Evolutionary conservation across 768 basidiomycete species (phyloP).

Genomic region (Suillus plorans): DNA sequence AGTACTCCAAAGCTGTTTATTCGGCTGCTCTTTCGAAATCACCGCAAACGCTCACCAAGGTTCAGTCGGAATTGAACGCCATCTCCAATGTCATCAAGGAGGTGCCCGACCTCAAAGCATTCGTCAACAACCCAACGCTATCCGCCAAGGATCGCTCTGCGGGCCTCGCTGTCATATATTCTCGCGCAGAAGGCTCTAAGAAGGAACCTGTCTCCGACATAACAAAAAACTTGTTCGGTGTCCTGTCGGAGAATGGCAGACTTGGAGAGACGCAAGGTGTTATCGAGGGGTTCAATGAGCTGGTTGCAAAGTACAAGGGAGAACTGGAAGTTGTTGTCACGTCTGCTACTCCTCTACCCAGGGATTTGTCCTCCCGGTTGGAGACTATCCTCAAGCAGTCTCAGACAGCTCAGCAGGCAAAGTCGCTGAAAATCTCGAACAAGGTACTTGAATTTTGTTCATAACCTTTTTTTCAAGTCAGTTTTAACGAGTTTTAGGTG

Average conservation of each 20-base stretch:
- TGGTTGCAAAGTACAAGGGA: slow-evolving; percentile 87
- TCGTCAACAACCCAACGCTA: slow-evolving; percentile 90
- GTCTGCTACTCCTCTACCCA: slow-evolving; percentile 78
- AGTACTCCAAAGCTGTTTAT: slow-evolving; percentile 84
- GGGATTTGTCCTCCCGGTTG: slow-evolving; percentile 71
- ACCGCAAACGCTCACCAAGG: slow-evolving; percentile 76
- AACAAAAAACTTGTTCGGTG: slow-evolving; percentile 87
- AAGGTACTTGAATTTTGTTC: slow-evolving; percentile 55
- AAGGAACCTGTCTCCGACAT: slow-evolving; percentile 80
- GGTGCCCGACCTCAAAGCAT: slow-evolving; percentile 61
- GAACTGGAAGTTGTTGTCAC: slow-evolving; percentile 93
- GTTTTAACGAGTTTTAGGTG: slow-evolving; percentile 52
- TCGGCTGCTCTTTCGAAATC: slow-evolving; percentile 83
- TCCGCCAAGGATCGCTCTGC: slow-evolving; percentile 71
- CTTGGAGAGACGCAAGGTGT: slow-evolving; percentile 82
- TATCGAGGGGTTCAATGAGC: slow-evolving; percentile 87
- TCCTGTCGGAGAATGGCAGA: slow-evolving; percentile 64
- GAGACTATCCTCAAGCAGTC: slow-evolving; percentile 87
- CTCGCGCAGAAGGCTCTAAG: slow-evolving; percentile 65
- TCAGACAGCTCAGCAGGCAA: slow-evolving; percentile 82
- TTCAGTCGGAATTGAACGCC: slow-evolving; percentile 78
- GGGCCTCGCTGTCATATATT: slow-evolving; percentile 67
- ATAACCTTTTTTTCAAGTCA: not conserved
- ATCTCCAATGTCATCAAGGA: slow-evolving; percentile 70
- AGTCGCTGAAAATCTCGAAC: slow-evolving; percentile 86